Percentiles rank a stretch among this genome's conserved stretches.
Conservation (phyloP, 2,329 filamentous ascomycete genomes). For the Trichoderma sp. region DNA sequence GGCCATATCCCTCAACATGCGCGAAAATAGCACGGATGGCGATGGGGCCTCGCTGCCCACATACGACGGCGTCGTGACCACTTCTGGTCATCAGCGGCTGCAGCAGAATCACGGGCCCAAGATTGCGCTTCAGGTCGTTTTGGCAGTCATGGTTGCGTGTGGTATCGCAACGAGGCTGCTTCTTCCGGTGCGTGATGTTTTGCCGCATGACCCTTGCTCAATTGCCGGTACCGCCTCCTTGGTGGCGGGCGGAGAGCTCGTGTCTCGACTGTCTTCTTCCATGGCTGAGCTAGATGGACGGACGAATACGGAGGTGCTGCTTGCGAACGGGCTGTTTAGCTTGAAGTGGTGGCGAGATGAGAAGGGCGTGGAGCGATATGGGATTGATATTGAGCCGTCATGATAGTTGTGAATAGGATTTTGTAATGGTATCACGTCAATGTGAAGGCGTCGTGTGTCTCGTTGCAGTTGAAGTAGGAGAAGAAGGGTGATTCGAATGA, state of each 20-base stretch:
- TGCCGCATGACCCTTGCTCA: slow-evolving; percentile 18
- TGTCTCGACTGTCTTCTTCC: not conserved
- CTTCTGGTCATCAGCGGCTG: slow-evolving; percentile 10
- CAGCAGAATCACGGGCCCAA: slow-evolving; percentile 18
- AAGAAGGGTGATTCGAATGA: not conserved
- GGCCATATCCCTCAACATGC: slow-evolving; percentile 23
- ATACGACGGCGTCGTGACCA: not conserved
- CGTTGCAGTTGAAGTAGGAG: no score
- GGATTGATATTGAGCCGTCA: slow-evolving; percentile 16
- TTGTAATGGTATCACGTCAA: not conserved
- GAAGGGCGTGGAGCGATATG: slow-evolving; percentile 8
- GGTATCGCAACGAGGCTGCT: slow-evolving; percentile 18
- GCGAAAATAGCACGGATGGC: not conserved
- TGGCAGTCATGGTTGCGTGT: slow-evolving; percentile 10
- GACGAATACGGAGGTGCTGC: not conserved
- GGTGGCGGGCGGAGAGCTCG: slow-evolving; percentile 9
- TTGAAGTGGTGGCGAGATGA: slow-evolving; percentile 22
- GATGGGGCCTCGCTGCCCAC: not conserved
- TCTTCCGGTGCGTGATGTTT: slow-evolving; percentile 7
- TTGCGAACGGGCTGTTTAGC: slow-evolving; percentile 3
- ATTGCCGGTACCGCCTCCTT: slow-evolving; percentile 13
- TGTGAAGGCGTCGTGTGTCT: not conserved
- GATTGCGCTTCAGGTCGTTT: slow-evolving; percentile 14
- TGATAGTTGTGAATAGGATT: not conserved
- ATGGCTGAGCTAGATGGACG: not conserved